Conservation (phyloP, 2,329 filamentous ascomycete genomes). For the Ilyonectria destructans region DNA sequence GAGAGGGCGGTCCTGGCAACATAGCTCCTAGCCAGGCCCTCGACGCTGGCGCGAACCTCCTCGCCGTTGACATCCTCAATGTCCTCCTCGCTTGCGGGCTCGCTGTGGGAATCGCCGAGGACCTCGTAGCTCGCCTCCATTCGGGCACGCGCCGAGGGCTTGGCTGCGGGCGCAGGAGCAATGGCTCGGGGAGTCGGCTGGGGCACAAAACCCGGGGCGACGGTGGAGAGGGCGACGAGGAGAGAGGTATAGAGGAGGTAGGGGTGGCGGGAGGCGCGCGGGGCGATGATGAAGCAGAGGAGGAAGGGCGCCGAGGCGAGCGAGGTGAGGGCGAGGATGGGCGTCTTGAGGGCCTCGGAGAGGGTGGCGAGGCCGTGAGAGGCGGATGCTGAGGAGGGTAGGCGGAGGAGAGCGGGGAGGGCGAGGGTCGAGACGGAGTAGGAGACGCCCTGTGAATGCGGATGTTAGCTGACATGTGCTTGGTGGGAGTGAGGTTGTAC, state of each 20-base stretch:
- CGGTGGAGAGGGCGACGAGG: constrained; percentile 75
- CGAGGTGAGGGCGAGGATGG: constrained; percentile 77
- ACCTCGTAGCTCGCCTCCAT: constrained; percentile 84
- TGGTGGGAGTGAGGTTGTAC: background rate
- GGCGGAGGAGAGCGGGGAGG: constrained; percentile 84
- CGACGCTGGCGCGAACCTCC: constrained; percentile 72
- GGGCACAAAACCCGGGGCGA: constrained; percentile 66
- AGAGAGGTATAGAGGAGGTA: constrained; percentile 91
- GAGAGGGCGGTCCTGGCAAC: constrained; percentile 69
- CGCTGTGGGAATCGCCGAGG: constrained; percentile 69
- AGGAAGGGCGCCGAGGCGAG: constrained; percentile 81
- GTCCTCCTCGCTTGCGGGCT: constrained; percentile 68
- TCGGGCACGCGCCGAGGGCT: constrained; percentile 57
- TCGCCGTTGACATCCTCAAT: constrained; percentile 72
- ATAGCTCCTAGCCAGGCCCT: constrained; percentile 70
- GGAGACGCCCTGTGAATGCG: constrained; percentile 80
- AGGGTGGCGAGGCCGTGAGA: constrained; percentile 81
- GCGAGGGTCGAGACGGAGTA: constrained; percentile 86
- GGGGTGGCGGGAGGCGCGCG: constrained; percentile 83
- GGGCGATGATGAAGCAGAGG: constrained; percentile 84
- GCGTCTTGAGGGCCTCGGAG: constrained; percentile 73
- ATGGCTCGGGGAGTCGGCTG: constrained; percentile 49
- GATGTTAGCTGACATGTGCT: constrained; percentile 32
- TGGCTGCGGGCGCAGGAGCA: constrained; percentile 47
- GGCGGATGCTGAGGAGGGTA: constrained; percentile 82